phyloP scores from a whole-genome alignment of 2,329 filamentous ascomycete species.

The Sphaerulina musiva region DNA sequence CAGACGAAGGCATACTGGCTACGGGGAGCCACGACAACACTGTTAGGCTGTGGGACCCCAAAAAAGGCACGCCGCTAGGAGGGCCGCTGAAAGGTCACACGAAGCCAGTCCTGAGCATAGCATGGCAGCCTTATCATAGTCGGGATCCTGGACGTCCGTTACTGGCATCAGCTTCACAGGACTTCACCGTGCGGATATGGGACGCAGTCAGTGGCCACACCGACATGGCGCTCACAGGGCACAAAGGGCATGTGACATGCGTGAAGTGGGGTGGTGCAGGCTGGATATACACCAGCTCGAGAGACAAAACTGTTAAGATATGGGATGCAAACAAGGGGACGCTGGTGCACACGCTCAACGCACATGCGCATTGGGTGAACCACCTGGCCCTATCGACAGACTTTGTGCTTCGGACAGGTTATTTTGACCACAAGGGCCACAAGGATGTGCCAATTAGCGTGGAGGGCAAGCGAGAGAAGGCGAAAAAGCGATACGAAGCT shows the following conservation, averaged over 20 bases:
- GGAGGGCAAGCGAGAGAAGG: constrained; percentile 66
- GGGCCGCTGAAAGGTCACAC: constrained; percentile 73
- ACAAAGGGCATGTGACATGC: constrained; percentile 82
- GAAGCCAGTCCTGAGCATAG: constrained; percentile 80
- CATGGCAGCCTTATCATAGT: constrained; percentile 90
- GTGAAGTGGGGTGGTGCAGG: constrained; percentile 93
- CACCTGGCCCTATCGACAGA: constrained; percentile 91
- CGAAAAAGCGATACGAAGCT: constrained; percentile 76
- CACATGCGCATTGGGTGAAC: constrained; percentile 93
- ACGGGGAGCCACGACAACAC: constrained; percentile 92
- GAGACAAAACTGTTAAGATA: constrained; percentile 87
- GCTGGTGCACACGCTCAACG: constrained; percentile 67
- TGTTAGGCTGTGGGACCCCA: constrained; percentile 82
- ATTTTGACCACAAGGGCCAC: constrained; percentile 72
- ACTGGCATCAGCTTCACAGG: constrained; percentile 82
- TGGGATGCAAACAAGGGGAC: constrained; percentile 79
- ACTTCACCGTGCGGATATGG: constrained; percentile 83
- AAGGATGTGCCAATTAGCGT: constrained; percentile 58
- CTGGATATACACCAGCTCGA: constrained; percentile 73
- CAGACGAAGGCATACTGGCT: constrained; percentile 72
- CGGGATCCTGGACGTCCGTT: constrained; percentile 67
- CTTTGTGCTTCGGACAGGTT: constrained; percentile 77
- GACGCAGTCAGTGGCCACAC: constrained; percentile 69
- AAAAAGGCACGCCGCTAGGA: constrained; percentile 67
- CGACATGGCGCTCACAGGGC: constrained; percentile 77